Evolutionary conservation across 257 asterid species (phyloP), one percentile per base, ranked within the genome.

Genomic region (Solanum tarijense): DNA sequence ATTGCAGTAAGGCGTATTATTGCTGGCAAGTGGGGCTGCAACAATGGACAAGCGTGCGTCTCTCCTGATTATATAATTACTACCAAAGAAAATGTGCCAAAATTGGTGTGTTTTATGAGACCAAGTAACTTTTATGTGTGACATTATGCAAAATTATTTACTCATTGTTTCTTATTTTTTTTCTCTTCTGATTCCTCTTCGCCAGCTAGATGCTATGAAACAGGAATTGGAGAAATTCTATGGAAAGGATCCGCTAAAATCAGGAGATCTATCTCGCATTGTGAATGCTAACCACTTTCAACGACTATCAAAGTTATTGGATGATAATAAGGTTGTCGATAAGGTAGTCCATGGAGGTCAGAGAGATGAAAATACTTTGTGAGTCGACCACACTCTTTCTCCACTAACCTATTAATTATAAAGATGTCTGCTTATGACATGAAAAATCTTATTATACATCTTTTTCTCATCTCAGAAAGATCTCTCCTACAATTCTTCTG

Each of bases 21-120:
- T 89, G 93, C 95, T 34, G 99, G 98, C 87, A 97, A 97, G 90
- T 97, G 98, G 98, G 98, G 96, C 87, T 89, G 97, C 91, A 97
- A 96, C 92, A 95, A 91, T 36, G 99, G 99, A 87, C 99, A 97
- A 91, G 94, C 99, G 41, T 97, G 98, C 52, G 82, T 95, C 20
- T 89, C 99, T 39, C 98, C 98, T 36, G 99, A 97, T 94, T 97
- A 97, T 84, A 23, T 92, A 39, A 72, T 97, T 74, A 97, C 99
- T 10, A 93, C 98, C 21, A 93, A 93, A 89, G 95, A 88, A 13
- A 91, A 27, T 90, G 98, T 96, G 79, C 75, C 95, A n/a, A 88
- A 91, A 84, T 29, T 97, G 95, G 99, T 97, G 89, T 84, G 91
- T 48, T 58, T 71, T 83, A 31, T 68, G 48, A 66, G 82, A 66